Conservation (phyloP, 1,139 yeast genomes). For the Arxiozyma telluris region DNA sequence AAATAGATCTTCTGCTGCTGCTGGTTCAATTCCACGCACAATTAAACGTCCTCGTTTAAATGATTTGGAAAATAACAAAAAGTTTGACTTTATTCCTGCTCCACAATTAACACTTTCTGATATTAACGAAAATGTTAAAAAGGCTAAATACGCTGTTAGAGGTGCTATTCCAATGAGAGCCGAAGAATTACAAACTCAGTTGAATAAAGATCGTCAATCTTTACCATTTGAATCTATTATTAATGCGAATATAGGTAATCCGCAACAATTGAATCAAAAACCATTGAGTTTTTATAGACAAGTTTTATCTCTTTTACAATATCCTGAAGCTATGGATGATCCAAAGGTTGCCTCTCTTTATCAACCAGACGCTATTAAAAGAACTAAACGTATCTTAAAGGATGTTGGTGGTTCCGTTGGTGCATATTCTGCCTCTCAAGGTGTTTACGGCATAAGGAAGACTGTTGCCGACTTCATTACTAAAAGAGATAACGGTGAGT, state of each 20-base stretch:
- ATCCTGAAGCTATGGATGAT: conserved; percentile 50
- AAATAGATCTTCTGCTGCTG: not conserved
- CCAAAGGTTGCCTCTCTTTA: conserved; percentile 31
- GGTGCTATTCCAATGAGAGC: conserved; percentile 92
- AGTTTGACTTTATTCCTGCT: conserved; percentile 23
- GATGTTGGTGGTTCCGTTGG: conserved; percentile 73
- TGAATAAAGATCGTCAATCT: conserved; percentile 45
- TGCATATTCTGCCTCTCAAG: conserved; percentile 91
- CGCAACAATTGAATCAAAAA: conserved; percentile 88
- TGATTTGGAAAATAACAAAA: not conserved
- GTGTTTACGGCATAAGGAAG: conserved; percentile 60
- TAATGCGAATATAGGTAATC: conserved; percentile 92
- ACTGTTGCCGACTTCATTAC: conserved; percentile 75
- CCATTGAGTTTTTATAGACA: conserved; percentile 95
- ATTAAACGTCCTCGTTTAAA: conserved; percentile 3
- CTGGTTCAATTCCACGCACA: not conserved
- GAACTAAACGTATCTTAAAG: conserved; percentile 55
- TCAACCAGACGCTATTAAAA: conserved; percentile 61
- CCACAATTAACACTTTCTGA: conserved; percentile 37
- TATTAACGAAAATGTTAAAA: conserved; percentile 63
- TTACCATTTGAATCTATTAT: conserved; percentile 73
- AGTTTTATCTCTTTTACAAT: conserved; percentile 75
- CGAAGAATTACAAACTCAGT: conserved; percentile 60
- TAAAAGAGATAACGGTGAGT: conserved; percentile 55
- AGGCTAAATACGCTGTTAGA: conserved; percentile 91